phyloP scores from a whole-genome alignment of 2,329 filamentous ascomycete species.

The Aspergillus fumigatiaffinis region DNA sequence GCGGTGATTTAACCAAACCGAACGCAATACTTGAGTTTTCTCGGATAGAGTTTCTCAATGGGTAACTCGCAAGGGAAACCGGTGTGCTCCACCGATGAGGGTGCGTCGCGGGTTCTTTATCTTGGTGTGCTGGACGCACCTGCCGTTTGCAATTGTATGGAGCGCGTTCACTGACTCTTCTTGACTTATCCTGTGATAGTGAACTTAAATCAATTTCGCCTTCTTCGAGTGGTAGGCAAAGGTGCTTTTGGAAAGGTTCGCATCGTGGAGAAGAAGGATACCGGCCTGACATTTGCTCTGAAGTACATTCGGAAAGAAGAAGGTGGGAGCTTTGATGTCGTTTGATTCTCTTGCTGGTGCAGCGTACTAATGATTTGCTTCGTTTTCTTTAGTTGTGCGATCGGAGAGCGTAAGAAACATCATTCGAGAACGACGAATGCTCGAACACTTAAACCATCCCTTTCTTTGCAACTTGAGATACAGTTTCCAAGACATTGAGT shows the following conservation, averaged over 20 bases:
- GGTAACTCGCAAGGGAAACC: constrained; percentile 94
- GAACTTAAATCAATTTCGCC: constrained; percentile 94
- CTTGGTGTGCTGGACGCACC: constrained; percentile 8
- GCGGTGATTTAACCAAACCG: not conserved
- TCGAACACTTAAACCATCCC: constrained; percentile 95
- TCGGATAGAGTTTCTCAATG: constrained; percentile 52
- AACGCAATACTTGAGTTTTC: not conserved
- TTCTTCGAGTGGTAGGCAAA: constrained; percentile 92
- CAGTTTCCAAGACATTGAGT: constrained; percentile 98
- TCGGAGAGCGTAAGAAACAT: constrained; percentile 98
- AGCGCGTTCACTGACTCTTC: not conserved
- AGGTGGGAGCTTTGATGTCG: constrained; percentile 44
- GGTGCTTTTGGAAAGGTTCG: constrained; percentile 98
- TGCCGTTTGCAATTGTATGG: not conserved
- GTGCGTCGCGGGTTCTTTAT: constrained; percentile 49
- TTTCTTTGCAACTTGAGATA: constrained; percentile 98
- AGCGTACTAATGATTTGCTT: constrained; percentile 18
- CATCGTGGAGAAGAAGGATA: constrained; percentile 97
- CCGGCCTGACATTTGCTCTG: constrained; percentile 84
- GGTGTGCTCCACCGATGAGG: constrained; percentile 87
- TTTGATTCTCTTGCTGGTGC: not conserved
- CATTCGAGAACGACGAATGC: constrained; percentile 93
- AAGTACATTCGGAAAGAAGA: constrained; percentile 99
- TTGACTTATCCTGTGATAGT: constrained; percentile 50
- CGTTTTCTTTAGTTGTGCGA: constrained; percentile 69